Evolutionary conservation across 2,329 filamentous ascomycete genomes (phyloP).

Genomic region (Stemphylium lycopersici): DNA sequence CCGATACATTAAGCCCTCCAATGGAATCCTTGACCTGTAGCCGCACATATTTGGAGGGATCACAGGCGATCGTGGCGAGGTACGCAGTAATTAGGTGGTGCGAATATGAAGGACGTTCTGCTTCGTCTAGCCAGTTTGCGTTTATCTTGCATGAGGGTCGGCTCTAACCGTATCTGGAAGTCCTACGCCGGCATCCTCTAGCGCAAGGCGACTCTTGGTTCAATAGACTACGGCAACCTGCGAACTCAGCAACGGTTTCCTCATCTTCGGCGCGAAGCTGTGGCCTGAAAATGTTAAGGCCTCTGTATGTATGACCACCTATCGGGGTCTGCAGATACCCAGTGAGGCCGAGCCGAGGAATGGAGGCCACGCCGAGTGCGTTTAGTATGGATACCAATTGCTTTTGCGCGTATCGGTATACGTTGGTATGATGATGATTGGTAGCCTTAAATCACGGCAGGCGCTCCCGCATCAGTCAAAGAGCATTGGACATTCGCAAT

Average conservation of each 20-base stretch:
- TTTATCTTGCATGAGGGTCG: not conserved
- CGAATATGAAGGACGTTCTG: not conserved
- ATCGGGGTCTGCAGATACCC: not conserved
- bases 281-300: not conserved
- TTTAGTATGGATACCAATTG: not conserved
- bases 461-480: not conserved
- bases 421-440: not conserved
- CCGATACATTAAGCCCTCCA: not conserved
- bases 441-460: not conserved
- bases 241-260: not conserved
- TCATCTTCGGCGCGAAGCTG: not conserved
- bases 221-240: not conserved
- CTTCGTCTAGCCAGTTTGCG: not conserved
- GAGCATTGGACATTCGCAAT: constrained; percentile 1
- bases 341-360: not conserved
- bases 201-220: not conserved
- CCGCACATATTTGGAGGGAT: not conserved
- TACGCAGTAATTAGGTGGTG: not conserved
- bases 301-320: not conserved
- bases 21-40: not conserved
- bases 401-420: not conserved
- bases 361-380: not conserved
- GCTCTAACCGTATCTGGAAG: not conserved
- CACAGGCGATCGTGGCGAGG: not conserved
- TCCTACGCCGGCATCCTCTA: not conserved